Evolutionary conservation across 129 eudicot genomes (phyloP).

Genomic region (Daucus carota): DNA sequence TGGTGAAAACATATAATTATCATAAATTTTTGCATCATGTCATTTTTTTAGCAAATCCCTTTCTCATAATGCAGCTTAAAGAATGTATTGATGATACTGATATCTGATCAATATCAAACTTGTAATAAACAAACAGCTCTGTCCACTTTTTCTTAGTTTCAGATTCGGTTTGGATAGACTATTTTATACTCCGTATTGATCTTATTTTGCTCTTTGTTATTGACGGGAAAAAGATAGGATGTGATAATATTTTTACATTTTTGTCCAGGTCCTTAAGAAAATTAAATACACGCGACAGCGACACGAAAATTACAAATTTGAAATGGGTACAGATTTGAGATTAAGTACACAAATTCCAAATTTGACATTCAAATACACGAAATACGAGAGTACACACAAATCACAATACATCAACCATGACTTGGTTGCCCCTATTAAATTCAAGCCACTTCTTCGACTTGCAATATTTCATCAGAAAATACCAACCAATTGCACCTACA

Average conservation of each 20-base stretch:
- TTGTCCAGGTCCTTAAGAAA: background rate
- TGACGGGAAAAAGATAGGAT: background rate
- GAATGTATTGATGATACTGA: conserved; percentile 97
- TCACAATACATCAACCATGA: background rate
- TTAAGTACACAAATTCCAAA: too few species aligned
- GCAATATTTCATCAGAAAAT: conserved; percentile 1
- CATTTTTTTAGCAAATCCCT: background rate
- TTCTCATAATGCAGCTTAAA: conserved; percentile 60
- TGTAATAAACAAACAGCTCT: conserved; percentile 28
- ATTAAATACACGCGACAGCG: background rate
- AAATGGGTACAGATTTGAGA: too few species aligned
- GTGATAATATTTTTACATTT: background rate
- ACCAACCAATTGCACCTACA: background rate
- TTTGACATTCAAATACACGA: too few species aligned
- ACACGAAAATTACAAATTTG: background rate
- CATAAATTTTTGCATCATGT: background rate
- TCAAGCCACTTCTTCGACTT: background rate
- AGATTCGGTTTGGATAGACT: background rate
- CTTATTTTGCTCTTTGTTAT: conserved; percentile 5
- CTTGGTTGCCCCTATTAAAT: background rate
- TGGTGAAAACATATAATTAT: conserved; percentile 50
- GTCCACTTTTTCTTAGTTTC: background rate
- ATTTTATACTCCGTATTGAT: background rate
- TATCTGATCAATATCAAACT: conserved; percentile 86
- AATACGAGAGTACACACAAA: too few species aligned